Conservation (phyloP, 169 alveolate genomes). For the Cryptosporidium viatorum region DNA sequence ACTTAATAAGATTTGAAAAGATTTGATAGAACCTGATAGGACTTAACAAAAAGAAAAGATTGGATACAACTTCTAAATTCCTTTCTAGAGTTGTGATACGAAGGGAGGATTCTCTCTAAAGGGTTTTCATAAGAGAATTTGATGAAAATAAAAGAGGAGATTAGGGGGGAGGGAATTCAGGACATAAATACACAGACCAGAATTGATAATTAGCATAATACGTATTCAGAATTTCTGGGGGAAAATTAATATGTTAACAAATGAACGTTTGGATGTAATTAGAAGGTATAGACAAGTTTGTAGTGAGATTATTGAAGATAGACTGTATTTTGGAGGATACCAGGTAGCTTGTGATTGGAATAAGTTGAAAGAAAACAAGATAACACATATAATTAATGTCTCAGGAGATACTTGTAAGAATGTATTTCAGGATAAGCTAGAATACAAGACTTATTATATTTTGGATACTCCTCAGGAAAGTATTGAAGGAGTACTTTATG, state of each 20-base stretch:
- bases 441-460: conserved; percentile 75
- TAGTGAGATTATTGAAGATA: conserved; percentile 68
- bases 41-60: background rate
- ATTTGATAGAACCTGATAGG: too few relatives aligned
- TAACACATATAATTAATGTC: conserved; percentile 76
- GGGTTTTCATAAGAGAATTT: background rate
- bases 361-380: conserved; percentile 30
- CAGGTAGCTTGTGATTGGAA: conserved; percentile 44
- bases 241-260: conserved; percentile 32
- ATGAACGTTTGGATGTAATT: conserved; percentile 52
- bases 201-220: background rate
- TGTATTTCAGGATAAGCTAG: conserved; percentile 8
- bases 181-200: background rate
- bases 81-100: background rate
- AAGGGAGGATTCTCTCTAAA: background rate
- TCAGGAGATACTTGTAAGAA: conserved; percentile 77
- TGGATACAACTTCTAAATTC: too few relatives aligned
- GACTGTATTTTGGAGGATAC: conserved; percentile 76
- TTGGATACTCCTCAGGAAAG: conserved; percentile 76
- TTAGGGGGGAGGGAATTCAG: background rate
- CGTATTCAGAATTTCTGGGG: background rate
- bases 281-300: conserved; percentile 58
- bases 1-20: too few relatives aligned
- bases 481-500: conserved; percentile 74
- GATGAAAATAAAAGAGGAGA: too few relatives aligned